Evolutionary conservation across 768 basidiomycete species (phyloP).

Genomic region (Amyloporia xantha): DNA sequence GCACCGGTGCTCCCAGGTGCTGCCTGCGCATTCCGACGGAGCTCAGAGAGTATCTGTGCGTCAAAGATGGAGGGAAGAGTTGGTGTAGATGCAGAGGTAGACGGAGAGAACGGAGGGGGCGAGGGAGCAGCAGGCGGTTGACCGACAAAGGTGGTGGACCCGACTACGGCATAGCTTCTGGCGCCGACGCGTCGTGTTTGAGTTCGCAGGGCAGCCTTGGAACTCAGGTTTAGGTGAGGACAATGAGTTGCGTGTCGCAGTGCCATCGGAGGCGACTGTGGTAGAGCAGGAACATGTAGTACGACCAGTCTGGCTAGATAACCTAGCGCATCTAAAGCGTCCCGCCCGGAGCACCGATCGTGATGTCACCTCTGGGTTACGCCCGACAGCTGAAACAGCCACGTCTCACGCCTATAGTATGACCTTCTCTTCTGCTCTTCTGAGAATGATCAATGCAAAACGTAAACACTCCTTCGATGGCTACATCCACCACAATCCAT

Average conservation of each 20-base stretch:
- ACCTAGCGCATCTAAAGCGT: too few relatives aligned
- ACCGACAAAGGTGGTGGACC: constrained; percentile 17
- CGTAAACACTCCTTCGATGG: too few relatives aligned
- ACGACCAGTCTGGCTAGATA: too few relatives aligned
- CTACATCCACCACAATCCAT: too few relatives aligned
- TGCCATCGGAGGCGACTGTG: background rate
- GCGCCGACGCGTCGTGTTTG: background rate
- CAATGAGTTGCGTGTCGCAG: background rate
- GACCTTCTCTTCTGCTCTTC: too few relatives aligned
- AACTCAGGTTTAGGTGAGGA: background rate
- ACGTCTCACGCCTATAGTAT: too few relatives aligned
- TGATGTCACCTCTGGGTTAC: background rate
- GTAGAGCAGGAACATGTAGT: background rate
- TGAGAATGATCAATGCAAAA: too few relatives aligned
- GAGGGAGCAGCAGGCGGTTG: constrained; percentile 17
- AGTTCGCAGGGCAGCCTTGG: background rate
- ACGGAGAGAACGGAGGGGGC: constrained; percentile 1
- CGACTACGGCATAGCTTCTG: constrained; percentile 20
- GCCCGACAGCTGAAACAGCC: background rate
- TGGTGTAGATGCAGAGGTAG: background rate
- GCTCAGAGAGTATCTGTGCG: constrained; percentile 17
- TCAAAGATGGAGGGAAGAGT: constrained; percentile 12
- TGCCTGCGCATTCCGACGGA: constrained; percentile 8
- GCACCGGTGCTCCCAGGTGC: background rate
- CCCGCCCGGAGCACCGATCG: background rate